Percentiles rank a stretch among this genome's conserved stretches.
phyloP scores from a whole-genome alignment of 805 yeast genomes.

The Candida namnaoensis region DNA sequence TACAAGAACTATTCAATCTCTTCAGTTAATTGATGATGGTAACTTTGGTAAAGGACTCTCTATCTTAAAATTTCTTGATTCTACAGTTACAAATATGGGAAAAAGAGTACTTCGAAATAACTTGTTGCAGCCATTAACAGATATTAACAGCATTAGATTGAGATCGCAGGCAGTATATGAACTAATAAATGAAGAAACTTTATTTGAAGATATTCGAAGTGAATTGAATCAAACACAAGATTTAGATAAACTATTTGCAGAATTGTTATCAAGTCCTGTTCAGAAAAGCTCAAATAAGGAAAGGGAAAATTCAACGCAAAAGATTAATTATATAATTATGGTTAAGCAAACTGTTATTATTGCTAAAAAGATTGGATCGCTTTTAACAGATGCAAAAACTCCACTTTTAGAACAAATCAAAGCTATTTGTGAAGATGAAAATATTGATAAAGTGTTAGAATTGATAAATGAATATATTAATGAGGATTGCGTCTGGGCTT shows the following conservation, averaged over 20 bases:
- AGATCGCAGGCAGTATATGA: constrained; percentile 30
- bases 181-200: constrained; percentile 14
- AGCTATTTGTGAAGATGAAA: constrained; percentile 18
- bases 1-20: constrained; percentile 23
- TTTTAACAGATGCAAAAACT: constrained; percentile 8
- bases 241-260: constrained; percentile 30
- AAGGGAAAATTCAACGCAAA: constrained; percentile 21
- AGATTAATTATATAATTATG: constrained; percentile 30
- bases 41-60: constrained; percentile 20
- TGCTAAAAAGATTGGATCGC: constrained; percentile 8
- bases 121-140: constrained; percentile 39
- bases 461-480: constrained; percentile 26
- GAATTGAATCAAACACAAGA: constrained; percentile 24
- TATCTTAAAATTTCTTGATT: constrained; percentile 27
- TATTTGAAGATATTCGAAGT: constrained; percentile 9
- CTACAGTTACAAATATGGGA: constrained; percentile 39
- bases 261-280: constrained; percentile 18
- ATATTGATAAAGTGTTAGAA: constrained; percentile 12
- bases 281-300: too few species aligned
- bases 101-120: constrained; percentile 28
- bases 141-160: constrained; percentile 22
- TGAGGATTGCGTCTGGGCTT: constrained; percentile 35
- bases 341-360: constrained; percentile 26
- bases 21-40: constrained; percentile 30
- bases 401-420: constrained; percentile 20